phyloP scores from a whole-genome alignment of 306 rosid genomes.

The Alnus rubra region DNA sequence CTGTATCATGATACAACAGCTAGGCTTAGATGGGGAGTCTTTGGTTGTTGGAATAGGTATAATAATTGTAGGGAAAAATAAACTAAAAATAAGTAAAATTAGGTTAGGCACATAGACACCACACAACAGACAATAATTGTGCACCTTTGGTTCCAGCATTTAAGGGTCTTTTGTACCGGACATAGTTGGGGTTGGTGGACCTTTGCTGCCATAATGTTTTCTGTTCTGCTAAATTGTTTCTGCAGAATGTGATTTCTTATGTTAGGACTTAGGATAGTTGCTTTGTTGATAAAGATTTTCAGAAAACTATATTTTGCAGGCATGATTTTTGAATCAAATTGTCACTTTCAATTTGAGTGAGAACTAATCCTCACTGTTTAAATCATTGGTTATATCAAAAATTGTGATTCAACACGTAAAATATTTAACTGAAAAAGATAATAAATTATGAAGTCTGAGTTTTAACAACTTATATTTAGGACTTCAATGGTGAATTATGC shows the following conservation, averaged over 20 bases:
- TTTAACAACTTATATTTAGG: no score
- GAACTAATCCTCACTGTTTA: not conserved
- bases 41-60: not conserved
- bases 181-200: not conserved
- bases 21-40: not conserved
- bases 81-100: not conserved
- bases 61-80: not conserved
- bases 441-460: no score
- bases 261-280: not conserved
- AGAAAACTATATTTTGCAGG: no score
- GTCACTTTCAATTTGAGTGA: not conserved
- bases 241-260: not conserved
- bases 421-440: no score
- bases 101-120: not conserved
- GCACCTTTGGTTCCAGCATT: constrained; percentile 5
- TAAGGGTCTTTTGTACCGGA: not conserved
- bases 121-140: not conserved
- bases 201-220: not conserved
- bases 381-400: no score
- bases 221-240: not conserved
- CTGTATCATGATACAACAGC: not conserved
- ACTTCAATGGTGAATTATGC: no score
- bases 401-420: no score
- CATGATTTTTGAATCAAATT: not conserved
- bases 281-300: not conserved